phyloP scores from a whole-genome alignment of 148 eudicot genomes.

The Oxyria digyna region DNA sequence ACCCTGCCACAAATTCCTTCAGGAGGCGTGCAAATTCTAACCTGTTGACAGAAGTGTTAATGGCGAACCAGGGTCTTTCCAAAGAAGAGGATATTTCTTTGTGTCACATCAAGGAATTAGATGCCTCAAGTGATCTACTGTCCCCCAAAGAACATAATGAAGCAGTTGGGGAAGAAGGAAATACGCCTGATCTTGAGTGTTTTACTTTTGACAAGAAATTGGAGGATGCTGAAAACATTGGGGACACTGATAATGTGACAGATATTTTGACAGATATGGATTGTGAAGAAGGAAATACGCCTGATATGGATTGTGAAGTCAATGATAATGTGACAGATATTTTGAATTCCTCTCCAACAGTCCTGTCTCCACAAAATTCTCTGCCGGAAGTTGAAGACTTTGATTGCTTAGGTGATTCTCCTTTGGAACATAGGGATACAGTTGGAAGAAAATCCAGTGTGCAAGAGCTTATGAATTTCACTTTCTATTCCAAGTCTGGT shows the following conservation, averaged over 20 bases:
- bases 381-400: not conserved
- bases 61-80: no score
- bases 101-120: slow-evolving; percentile 14
- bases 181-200: slow-evolving; percentile 56
- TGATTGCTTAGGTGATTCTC: slow-evolving; percentile 25
- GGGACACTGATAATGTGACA: not conserved
- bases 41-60: no score
- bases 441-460: slow-evolving; percentile 29
- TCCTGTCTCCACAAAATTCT: not conserved
- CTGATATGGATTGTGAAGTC: not conserved
- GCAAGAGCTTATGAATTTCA: slow-evolving; percentile 51
- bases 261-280: no score
- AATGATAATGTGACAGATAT: not conserved
- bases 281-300: no score
- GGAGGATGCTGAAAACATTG: not conserved
- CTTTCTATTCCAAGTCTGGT: not conserved
- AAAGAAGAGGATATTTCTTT: slow-evolving; percentile 5
- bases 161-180: slow-evolving; percentile 32
- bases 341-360: not conserved
- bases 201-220: not conserved
- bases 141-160: slow-evolving; percentile 13
- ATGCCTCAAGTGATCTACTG: not conserved
- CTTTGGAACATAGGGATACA: slow-evolving; percentile 23
- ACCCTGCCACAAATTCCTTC: not conserved
- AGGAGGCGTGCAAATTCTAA: not conserved